Base-by-base conservation (phyloP, 306 rosid genomes). In the Prunus fruticosa region DNA sequence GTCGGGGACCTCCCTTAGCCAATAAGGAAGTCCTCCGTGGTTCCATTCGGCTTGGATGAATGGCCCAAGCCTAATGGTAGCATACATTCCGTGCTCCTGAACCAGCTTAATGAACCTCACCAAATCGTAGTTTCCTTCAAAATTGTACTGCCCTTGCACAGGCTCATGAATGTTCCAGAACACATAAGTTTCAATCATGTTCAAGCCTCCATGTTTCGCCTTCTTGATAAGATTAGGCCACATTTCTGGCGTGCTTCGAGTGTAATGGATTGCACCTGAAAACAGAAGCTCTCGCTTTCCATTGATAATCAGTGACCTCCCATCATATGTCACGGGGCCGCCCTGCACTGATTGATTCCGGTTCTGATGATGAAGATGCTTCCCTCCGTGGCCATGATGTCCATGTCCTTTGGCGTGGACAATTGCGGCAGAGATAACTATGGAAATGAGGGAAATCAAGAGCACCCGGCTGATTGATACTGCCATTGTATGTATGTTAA, bases 141-240 rank as follows among this genome's bases (percentile, higher is more conserved):
- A 85, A 3, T 82, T 66, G 51, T 82, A 85, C 7, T 61, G 28
- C 1, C 79, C 69, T 0, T 77, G 80, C 30, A 27, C 41, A 12
- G 80, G 85, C 20, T 84, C 81, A 6, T 81, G 82, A 0, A n/a
- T 51, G 16, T 84, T 73, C 87, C 87, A 84, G 34, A 84, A 84
- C n/a, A 84, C 27, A 1, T 84, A 80, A 18, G 82, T 84, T 25
- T 80, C 80, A 56, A 84, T 78, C n/a, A 79, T 82, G 66, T 84
- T 79, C 54, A 83, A 28, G 2, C 84, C 82, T 9, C 85, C 83
- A 2, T 73, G 66, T 34, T 63, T 83, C 0, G 83, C 84, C 68
- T 76, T 71, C 23, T 47, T 27, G 2, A 80, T 78, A 19, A 84
- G 32, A 50, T 30, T 67, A 1, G 84, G 84, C 84, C 87, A 84